These are phyloP conservation scores for Phylloporus sp. DNA, from an alignment of 768 basidiomycete genomes.

Conservation along the genomic window DNA sequence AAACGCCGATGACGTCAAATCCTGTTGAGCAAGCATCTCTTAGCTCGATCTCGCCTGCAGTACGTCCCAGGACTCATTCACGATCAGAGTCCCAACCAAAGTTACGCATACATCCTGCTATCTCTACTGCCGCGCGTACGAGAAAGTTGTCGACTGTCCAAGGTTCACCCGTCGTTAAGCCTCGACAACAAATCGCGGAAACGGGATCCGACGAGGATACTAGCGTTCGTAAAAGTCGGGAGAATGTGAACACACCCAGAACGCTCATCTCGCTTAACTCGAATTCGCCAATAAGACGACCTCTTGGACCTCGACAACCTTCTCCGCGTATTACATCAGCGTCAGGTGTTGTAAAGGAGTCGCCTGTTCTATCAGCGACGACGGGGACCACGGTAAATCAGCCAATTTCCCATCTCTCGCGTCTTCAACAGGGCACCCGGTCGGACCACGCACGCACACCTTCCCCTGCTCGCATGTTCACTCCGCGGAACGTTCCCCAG, in stretches of 20 bases:
- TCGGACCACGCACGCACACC: slow-evolving; percentile 12
- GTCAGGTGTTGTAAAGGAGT: not conserved
- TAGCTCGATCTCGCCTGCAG: not conserved
- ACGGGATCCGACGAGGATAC: not conserved
- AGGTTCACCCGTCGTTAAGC: slow-evolving; percentile 23
- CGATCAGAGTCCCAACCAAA: slow-evolving; percentile 36
- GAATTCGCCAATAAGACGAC: slow-evolving; percentile 22
- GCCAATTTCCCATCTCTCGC: not conserved
- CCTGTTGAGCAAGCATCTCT: not conserved
- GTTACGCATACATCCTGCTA: slow-evolving; percentile 13
- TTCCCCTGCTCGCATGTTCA: not conserved
- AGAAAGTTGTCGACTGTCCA: slow-evolving; percentile 30
- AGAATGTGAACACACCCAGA: slow-evolving; percentile 2
- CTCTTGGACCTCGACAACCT: slow-evolving; percentile 20
- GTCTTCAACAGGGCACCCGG: not conserved
- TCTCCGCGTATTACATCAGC: slow-evolving; percentile 10
- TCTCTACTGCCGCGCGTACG: slow-evolving; percentile 4
- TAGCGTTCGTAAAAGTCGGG: not conserved
- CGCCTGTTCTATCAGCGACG: not conserved
- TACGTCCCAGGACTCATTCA: slow-evolving; percentile 14
- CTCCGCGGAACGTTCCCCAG: not conserved
- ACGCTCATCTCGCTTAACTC: slow-evolving; percentile 16
- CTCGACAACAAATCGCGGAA: slow-evolving; percentile 11
- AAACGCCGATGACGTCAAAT: not conserved
- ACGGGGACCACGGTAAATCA: slow-evolving; percentile 1